Percentiles rank a stretch among this genome's conserved stretches.
phyloP scores from a whole-genome alignment of 192 early-diverging fungal genomes.

The Backusella mclennaniae region DNA sequence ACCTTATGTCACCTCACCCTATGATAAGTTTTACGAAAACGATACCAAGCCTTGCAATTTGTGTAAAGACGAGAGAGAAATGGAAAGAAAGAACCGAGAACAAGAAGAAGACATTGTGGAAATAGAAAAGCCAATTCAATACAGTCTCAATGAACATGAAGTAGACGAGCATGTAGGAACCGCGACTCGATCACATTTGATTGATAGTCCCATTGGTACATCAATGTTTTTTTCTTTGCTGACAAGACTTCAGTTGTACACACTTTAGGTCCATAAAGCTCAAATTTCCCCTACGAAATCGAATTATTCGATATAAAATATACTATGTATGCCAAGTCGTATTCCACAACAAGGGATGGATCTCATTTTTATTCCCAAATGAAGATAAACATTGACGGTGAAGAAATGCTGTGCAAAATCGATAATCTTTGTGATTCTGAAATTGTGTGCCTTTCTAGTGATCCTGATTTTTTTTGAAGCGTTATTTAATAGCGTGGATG shows the following conservation, averaged over 20 bases:
- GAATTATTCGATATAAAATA: background rate
- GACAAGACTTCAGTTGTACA: background rate
- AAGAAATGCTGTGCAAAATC: background rate
- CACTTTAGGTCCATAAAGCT: background rate
- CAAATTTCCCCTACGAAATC: background rate
- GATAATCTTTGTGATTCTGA: background rate
- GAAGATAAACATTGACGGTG: background rate
- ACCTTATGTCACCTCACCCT: too few relatives aligned
- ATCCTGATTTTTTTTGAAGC: background rate
- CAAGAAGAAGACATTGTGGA: too few relatives aligned
- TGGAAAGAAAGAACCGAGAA: too few relatives aligned
- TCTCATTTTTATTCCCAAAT: background rate
- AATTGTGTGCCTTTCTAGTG: background rate
- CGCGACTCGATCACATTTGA: too few relatives aligned
- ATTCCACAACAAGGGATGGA: background rate
- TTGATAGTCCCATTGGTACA: too few relatives aligned
- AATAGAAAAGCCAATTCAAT: too few relatives aligned
- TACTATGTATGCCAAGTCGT: background rate
- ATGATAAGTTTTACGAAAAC: too few relatives aligned
- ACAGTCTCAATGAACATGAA: too few relatives aligned
- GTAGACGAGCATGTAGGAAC: too few relatives aligned
- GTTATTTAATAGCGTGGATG: background rate
- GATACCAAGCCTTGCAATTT: too few relatives aligned
- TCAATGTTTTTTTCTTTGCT: background rate
- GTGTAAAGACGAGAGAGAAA: too few relatives aligned